These are phyloP conservation scores for Silene conica DNA, from an alignment of 148 eudicot species.

Conservation along the genomic window DNA sequence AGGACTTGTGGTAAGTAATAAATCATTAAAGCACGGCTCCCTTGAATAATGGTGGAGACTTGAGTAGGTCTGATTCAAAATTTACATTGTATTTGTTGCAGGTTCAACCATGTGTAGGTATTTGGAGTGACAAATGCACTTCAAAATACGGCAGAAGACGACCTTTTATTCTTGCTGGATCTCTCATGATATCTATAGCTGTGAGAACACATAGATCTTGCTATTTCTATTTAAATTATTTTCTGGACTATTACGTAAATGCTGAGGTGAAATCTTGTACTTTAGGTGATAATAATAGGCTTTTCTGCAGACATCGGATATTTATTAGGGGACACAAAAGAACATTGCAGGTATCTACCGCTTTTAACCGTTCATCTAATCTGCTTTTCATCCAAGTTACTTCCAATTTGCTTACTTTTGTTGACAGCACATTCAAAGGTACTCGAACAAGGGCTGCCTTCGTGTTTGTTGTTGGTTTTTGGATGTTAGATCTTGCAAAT, in stretches of 20 bases:
- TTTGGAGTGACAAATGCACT: slow-evolving; percentile 97
- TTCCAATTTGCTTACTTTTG: slow-evolving; percentile 20
- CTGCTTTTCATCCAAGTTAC: slow-evolving; percentile 17
- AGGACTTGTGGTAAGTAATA: slow-evolving; percentile 90
- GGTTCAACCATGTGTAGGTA: slow-evolving; percentile 99
- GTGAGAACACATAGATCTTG: slow-evolving; percentile 42
- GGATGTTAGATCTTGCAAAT: slow-evolving; percentile 98
- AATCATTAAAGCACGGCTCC: slow-evolving; percentile 3
- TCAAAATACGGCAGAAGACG: slow-evolving; percentile 97
- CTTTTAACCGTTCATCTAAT: slow-evolving; percentile 12
- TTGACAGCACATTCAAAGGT: slow-evolving; percentile 84
- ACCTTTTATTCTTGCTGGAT: slow-evolving; percentile 87
- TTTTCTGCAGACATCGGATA: slow-evolving; percentile 99
- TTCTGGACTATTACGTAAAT: slow-evolving; percentile 16
- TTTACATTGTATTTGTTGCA: slow-evolving; percentile 27
- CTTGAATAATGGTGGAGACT: neutral
- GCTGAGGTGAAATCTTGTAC: slow-evolving; percentile 42
- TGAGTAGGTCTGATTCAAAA: neutral
- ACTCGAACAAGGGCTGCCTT: slow-evolving; percentile 91
- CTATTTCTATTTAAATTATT: slow-evolving; percentile 10
- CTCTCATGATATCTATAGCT: slow-evolving; percentile 81
- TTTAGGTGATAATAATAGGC: slow-evolving; percentile 93
- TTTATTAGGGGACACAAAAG: slow-evolving; percentile 86
- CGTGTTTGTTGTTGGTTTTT: slow-evolving; percentile 83
- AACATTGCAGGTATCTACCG: slow-evolving; percentile 76